Evolutionary conservation across 1,284 basidiomycete species (phyloP), one percentile per base, ranked within the genome.

Genomic region (Bondarzewia mesenterica): DNA sequence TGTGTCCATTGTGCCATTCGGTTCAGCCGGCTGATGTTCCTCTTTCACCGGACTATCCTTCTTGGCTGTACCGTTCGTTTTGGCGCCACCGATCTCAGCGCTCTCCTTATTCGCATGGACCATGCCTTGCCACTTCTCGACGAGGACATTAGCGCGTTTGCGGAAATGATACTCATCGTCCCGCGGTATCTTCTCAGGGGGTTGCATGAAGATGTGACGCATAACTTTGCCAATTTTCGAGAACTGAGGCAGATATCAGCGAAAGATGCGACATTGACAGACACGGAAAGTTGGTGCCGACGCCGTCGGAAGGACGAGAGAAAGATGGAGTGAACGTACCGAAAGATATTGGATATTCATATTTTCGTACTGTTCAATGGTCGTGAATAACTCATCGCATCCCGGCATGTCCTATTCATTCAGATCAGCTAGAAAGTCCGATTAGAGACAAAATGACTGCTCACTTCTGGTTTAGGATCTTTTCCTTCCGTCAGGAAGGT

Each of bases 211-310:
- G 59, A 97, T 94, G 67, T 93, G 90, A 62, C 93, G 89, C 89
- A 97, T 94, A 46, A 99, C 94, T 70, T 98, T 98, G 69, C 89
- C 92, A 61, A 98, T 96, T 75, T 97, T 97, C 53, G 94, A 94
- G 72, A 84, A 87, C 81, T 92, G 63, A 44, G 4, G 48, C 18
- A 46, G 41, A 29, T 37, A 32, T 14, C 38, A 46, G n/a, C 12
- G n/a, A 25, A 37, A 23, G 5, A 45, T 15, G 22, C 15, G 16
- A 39, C 51, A 26, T 16, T 25, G 25, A 49, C 45, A 49, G 26
- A 43, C 36, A 72, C 79, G 60, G 20, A 37, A 27, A 38, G 21
- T 14, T 22, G 21, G 7, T 10, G 27, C 16, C 14, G 20, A 20
- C 39, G 14, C 10, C 16, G 12, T 43, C 42, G 38, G 18, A 29